Base-by-base conservation (phyloP, 495 filamentous ascomycete genomes). In the Terfezia boudieri region DNA sequence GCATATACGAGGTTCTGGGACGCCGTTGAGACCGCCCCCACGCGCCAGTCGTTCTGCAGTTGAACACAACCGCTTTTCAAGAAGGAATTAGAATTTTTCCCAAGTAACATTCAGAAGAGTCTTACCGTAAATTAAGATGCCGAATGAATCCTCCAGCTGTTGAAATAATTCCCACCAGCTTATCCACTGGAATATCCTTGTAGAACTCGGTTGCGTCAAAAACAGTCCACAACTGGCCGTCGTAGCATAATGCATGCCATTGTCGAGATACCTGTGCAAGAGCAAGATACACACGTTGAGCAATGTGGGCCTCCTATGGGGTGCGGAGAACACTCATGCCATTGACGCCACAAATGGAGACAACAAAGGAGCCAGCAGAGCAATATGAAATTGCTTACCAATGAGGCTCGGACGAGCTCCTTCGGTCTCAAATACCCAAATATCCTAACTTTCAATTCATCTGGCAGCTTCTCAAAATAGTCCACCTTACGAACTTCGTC, bases 191-290 rank as follows among this genome's bases (percentile, higher is more conserved):
- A 55, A 98, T 95, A 43, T 83, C 77, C 50, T 74, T 74, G 64
- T 98, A 98, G 66, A 86, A 96, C 36, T 82, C 78, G 0, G 88
- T 78, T 0, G 86, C 81, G 63, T 96, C 86, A 46, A 96, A 73
- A 50, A 73, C 75, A 0, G 75, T 76, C 90, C 90, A 98, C 16
- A 98, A 69, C 67, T 98, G 90, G 8, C 90, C 90, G 66, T 98
- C 90, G 58, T 86, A 94, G 69, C 89, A 95, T 71, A 86, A 82
- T 36, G 74, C 69, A 66, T 94, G 72, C 74, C 90, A 96, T 14
- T 73, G 64, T 61, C 78, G 86, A 61, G 79, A 86, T n/a, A 93
- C 82, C 12, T 63, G 48, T 17, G 17, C 37, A 41, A 32, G 20
- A 32, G 26, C 8, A 46, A 46, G 17, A 46, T 5, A 46, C 41